Percentiles rank a stretch among this genome's conserved stretches.
Evolutionary conservation across 83 land plant species (phyloP).

Genomic region (Thuja plicata): DNA sequence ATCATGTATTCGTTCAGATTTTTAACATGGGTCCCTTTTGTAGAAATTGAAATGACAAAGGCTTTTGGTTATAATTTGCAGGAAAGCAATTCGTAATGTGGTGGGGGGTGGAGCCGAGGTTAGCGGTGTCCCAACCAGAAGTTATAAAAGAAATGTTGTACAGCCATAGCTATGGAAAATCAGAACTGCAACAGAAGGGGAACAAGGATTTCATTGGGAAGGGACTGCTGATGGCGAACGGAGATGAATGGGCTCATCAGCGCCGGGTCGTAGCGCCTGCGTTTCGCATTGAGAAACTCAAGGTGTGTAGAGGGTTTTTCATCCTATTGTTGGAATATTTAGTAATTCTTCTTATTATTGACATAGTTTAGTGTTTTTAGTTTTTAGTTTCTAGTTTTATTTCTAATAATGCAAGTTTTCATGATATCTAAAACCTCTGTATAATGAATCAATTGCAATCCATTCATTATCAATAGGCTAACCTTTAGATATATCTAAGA

Average conservation of each 20-base stretch:
- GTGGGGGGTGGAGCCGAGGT: constrained; percentile 74
- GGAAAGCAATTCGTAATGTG: constrained; percentile 77
- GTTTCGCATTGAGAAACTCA: constrained; percentile 68
- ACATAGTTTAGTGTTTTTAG: too few relatives aligned
- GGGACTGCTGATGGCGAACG: constrained; percentile 73
- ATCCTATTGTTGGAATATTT: too few relatives aligned
- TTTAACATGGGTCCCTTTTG: too few relatives aligned
- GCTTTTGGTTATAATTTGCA: constrained; percentile 1
- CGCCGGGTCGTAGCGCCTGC: constrained; percentile 70
- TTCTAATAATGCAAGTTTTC: too few relatives aligned
- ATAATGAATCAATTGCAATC: too few relatives aligned
- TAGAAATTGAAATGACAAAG: background rate
- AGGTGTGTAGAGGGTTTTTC: constrained; percentile 30
- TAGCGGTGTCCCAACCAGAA: constrained; percentile 70
- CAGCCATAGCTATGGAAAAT: constrained; percentile 47
- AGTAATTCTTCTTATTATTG: too few relatives aligned
- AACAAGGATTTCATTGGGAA: constrained; percentile 59
- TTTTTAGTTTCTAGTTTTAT: too few relatives aligned
- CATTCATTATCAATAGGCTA: too few relatives aligned
- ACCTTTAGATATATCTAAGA: too few relatives aligned
- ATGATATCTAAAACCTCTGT: too few relatives aligned
- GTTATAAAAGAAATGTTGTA: constrained; percentile 71
- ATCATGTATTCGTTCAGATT: too few relatives aligned
- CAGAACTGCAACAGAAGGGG: constrained; percentile 57
- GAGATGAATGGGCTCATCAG: constrained; percentile 70